These are phyloP conservation scores for Protomyces arabidopsidicola DNA, from an alignment of 1,139 yeast species.

Conservation along the genomic window DNA sequence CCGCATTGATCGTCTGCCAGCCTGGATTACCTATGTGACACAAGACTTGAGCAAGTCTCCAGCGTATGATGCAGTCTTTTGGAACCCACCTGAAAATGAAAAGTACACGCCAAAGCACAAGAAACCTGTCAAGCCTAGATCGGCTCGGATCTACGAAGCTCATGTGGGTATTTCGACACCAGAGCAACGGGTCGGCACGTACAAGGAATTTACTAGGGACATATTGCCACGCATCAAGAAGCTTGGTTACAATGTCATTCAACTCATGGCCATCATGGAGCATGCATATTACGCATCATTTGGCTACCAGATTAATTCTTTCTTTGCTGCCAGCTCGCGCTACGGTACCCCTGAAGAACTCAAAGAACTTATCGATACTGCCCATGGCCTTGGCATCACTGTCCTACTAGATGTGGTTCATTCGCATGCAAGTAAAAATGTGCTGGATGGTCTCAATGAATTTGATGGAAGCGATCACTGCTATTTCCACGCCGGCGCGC, in stretches of 20 bases:
- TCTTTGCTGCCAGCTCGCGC: constrained; percentile 83
- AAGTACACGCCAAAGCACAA: constrained; percentile 58
- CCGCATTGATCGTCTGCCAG: constrained; percentile 73
- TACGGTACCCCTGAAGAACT: constrained; percentile 86
- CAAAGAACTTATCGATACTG: constrained; percentile 83
- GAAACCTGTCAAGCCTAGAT: constrained; percentile 52
- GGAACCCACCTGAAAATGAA: constrained; percentile 62
- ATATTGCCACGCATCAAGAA: constrained; percentile 78
- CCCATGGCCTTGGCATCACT: constrained; percentile 80
- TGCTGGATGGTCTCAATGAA: constrained; percentile 84
- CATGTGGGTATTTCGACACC: constrained; percentile 92
- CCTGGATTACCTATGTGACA: constrained; percentile 83
- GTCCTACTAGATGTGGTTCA: constrained; percentile 90
- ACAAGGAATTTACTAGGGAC: constrained; percentile 74
- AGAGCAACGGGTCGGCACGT: constrained; percentile 76
- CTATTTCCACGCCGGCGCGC: constrained; percentile 80
- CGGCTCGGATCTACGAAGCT: constrained; percentile 85
- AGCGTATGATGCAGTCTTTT: constrained; percentile 78
- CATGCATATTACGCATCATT: constrained; percentile 97
- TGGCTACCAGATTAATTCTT: constrained; percentile 91
- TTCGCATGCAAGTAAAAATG: constrained; percentile 92
- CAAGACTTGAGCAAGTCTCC: constrained; percentile 53
- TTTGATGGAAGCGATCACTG: constrained; percentile 96
- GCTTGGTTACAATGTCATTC: constrained; percentile 87
- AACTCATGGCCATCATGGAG: constrained; percentile 97